Evolutionary conservation across 352 stramenopile species (phyloP).

Genomic region (Phytophthora parvispora): DNA sequence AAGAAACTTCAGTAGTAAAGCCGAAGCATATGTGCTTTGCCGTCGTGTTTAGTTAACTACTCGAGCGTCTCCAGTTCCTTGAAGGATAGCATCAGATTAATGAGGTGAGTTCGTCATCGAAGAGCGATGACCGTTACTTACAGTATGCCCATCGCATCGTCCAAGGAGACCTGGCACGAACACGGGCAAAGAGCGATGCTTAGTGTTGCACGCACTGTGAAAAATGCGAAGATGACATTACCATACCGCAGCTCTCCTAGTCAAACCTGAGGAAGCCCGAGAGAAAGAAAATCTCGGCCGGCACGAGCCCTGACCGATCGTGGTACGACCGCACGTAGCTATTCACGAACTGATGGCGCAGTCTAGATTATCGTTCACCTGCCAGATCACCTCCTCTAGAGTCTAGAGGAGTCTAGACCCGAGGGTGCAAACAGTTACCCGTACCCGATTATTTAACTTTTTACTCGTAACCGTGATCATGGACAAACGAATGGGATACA

Average conservation of each 20-base stretch:
- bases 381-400: conserved; percentile 83
- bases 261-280: conserved; percentile 90
- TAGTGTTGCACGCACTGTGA: too few relatives aligned
- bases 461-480: too few relatives aligned
- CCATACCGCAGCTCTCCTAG: conserved; percentile 72
- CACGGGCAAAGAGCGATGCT: not conserved
- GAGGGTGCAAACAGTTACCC: too few relatives aligned
- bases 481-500: too few relatives aligned
- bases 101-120: not conserved
- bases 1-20: too few relatives aligned
- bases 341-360: conserved; percentile 73
- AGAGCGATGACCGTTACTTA: conserved; percentile 23
- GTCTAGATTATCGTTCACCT: conserved; percentile 83
- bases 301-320: conserved; percentile 75
- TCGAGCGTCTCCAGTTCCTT: too few relatives aligned
- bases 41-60: too few relatives aligned
- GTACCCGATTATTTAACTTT: too few relatives aligned
- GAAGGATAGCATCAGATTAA: not conserved
- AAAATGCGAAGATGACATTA: conserved; percentile 26
- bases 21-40: too few relatives aligned
- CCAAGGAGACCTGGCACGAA: conserved; percentile 64
- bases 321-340: conserved; percentile 75
- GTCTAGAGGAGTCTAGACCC: too few relatives aligned
- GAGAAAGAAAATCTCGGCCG: conserved; percentile 83
- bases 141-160: conserved; percentile 87